Evolutionary conservation across 2,329 filamentous ascomycete species (phyloP).

Genomic region (Elsinoe fawcettii): DNA sequence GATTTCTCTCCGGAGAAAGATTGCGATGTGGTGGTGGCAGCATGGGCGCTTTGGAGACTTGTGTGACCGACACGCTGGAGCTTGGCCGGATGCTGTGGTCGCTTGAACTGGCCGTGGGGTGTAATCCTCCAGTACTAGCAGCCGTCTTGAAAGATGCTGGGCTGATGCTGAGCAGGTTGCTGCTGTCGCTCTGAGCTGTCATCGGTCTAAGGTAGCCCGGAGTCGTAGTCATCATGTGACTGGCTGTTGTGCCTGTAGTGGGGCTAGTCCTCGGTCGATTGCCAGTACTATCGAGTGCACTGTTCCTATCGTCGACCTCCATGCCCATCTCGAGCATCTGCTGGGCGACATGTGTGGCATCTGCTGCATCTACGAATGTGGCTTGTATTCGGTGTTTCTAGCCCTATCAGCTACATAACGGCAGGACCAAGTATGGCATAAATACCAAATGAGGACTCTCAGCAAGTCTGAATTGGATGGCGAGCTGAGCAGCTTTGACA

Average conservation of each 20-base stretch:
- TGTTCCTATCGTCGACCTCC: constrained; percentile 2
- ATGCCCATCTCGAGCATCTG: constrained; percentile 18
- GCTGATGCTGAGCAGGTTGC: background rate
- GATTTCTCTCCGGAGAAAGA: background rate
- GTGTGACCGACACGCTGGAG: background rate
- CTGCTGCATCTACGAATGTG: constrained; percentile 21
- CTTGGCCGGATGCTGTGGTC: no score
- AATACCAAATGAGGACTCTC: constrained; percentile 28
- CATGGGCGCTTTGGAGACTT: background rate
- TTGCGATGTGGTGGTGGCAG: background rate
- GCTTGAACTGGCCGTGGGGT: background rate
- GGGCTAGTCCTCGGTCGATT: background rate
- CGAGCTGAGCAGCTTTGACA: constrained; percentile 33
- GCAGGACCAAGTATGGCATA: background rate
- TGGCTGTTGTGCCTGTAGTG: background rate
- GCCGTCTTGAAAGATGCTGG: background rate
- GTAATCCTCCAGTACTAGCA: background rate
- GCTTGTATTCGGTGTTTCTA: constrained; percentile 29
- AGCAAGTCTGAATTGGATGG: constrained; percentile 34
- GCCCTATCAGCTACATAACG: background rate
- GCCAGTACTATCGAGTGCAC: background rate
- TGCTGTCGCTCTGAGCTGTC: background rate
- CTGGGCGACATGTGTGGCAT: constrained; percentile 22
- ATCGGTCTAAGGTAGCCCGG: background rate
- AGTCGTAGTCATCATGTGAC: background rate